Evolutionary conservation across 2,329 filamentous ascomycete genomes (phyloP).

Genomic region (Trichoderma pleuroti): DNA sequence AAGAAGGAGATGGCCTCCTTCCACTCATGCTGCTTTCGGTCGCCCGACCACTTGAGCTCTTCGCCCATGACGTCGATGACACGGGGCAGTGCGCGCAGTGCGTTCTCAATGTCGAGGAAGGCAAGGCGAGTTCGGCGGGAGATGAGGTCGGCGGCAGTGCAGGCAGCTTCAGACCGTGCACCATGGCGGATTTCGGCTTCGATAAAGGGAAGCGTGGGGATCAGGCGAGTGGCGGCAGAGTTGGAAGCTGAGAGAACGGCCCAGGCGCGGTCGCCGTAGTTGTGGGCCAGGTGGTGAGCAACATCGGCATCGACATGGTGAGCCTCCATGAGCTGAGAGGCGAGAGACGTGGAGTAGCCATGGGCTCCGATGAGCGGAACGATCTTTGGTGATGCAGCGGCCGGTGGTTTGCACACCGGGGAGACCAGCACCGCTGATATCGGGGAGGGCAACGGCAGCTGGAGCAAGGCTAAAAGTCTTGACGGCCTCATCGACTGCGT

Average conservation of each 20-base stretch:
- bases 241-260: slow-evolving; percentile 52
- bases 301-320: slow-evolving; percentile 36
- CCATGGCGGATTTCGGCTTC: slow-evolving; percentile 72
- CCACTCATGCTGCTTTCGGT: slow-evolving; percentile 53
- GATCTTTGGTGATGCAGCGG: slow-evolving; percentile 68
- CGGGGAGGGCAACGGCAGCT: slow-evolving; percentile 50
- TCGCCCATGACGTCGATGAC: slow-evolving; percentile 71
- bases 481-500: slow-evolving; percentile 77
- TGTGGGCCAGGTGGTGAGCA: slow-evolving; percentile 41
- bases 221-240: slow-evolving; percentile 58
- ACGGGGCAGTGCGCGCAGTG: slow-evolving; percentile 63
- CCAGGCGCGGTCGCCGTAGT: slow-evolving; percentile 61
- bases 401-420: slow-evolving; percentile 55
- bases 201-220: slow-evolving; percentile 65
- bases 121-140: slow-evolving; percentile 67
- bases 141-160: slow-evolving; percentile 68
- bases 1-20: slow-evolving; percentile 51
- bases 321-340: slow-evolving; percentile 37
- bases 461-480: slow-evolving; percentile 59
- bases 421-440: slow-evolving; percentile 62
- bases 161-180: slow-evolving; percentile 68
- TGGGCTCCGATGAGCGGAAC: slow-evolving; percentile 74
- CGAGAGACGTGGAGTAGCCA: slow-evolving; percentile 50
- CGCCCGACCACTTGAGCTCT: slow-evolving; percentile 62
- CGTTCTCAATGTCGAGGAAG: slow-evolving; percentile 71